Conservation (phyloP, 805 yeast genomes). For the Kodamaea kakaduensis region DNA sequence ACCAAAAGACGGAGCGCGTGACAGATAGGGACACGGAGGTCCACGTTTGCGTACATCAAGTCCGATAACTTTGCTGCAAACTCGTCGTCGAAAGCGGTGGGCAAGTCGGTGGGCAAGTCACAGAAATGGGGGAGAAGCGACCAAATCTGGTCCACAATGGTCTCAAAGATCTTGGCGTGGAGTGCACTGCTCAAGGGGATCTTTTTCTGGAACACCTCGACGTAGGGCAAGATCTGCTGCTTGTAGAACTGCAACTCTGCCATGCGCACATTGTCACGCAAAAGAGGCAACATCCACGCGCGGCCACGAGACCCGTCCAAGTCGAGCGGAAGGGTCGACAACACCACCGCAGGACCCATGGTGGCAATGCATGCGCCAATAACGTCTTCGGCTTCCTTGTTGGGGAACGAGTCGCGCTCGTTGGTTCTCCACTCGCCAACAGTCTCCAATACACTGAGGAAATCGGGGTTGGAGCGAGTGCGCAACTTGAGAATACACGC, state of each 20-base stretch:
- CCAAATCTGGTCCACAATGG: constrained; percentile 91
- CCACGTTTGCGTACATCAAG: constrained; percentile 68
- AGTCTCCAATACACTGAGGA: constrained; percentile 58
- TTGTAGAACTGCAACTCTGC: constrained; percentile 66
- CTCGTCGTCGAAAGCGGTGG: constrained; percentile 58
- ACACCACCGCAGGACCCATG: constrained; percentile 83
- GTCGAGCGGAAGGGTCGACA: constrained; percentile 74
- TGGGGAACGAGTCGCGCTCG: constrained; percentile 65
- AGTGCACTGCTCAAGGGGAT: constrained; percentile 47
- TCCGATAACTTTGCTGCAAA: constrained; percentile 79
- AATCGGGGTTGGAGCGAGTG: constrained; percentile 65
- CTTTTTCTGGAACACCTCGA: constrained; percentile 49
- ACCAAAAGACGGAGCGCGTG: constrained; percentile 74
- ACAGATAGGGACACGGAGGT: constrained; percentile 76
- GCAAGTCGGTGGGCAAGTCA: constrained; percentile 77
- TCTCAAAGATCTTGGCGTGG: constrained; percentile 72
- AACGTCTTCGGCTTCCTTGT: constrained; percentile 74
- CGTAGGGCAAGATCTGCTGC: constrained; percentile 62
- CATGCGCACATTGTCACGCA: constrained; percentile 78
- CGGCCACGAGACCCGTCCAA: constrained; percentile 56
- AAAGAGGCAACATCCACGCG: constrained; percentile 90
- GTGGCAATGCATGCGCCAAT: constrained; percentile 74
- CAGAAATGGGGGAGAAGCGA: constrained; percentile 84
- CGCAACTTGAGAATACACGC: constrained; percentile 61
- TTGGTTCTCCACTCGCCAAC: constrained; percentile 86